Evolutionary conservation across 2,329 filamentous ascomycete species (phyloP).

Genomic region (Cercospora brassicicola): DNA sequence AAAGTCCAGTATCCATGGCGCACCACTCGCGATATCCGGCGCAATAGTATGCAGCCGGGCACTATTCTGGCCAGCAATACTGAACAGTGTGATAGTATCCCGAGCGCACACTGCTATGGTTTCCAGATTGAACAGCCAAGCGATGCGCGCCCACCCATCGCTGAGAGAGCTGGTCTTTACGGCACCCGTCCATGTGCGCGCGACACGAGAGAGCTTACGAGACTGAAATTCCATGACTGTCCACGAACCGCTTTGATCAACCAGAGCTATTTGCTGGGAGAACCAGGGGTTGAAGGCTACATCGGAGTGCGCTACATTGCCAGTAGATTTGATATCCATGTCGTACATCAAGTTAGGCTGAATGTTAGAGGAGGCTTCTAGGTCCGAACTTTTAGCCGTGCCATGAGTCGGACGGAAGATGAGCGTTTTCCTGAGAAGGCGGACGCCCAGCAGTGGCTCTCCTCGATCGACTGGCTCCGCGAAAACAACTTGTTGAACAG

Average conservation of each 20-base stretch:
- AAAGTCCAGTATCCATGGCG: constrained; percentile 60
- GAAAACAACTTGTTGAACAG: constrained; percentile 58
- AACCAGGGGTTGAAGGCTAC: constrained; percentile 65
- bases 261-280: constrained; percentile 62
- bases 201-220: constrained; percentile 21
- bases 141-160: constrained; percentile 54
- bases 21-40: constrained; percentile 33
- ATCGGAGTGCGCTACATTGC: constrained; percentile 60
- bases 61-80: constrained; percentile 32
- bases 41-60: constrained; percentile 31
- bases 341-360: constrained; percentile 57
- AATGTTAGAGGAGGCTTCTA: constrained; percentile 51
- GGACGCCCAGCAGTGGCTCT: constrained; percentile 52
- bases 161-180: constrained; percentile 36
- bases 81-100: constrained; percentile 39
- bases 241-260: constrained; percentile 68
- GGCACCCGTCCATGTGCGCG: constrained; percentile 13
- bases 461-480: constrained; percentile 46
- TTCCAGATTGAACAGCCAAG: constrained; percentile 51
- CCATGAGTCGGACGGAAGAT: constrained; percentile 50
- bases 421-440: constrained; percentile 48
- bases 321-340: constrained; percentile 56
- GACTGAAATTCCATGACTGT: constrained; percentile 62
- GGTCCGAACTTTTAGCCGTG: constrained; percentile 5
- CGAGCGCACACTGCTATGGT: constrained; percentile 58